phyloP scores from a whole-genome alignment of 2,329 filamentous ascomycete species.

The Penicillium sp. region DNA sequence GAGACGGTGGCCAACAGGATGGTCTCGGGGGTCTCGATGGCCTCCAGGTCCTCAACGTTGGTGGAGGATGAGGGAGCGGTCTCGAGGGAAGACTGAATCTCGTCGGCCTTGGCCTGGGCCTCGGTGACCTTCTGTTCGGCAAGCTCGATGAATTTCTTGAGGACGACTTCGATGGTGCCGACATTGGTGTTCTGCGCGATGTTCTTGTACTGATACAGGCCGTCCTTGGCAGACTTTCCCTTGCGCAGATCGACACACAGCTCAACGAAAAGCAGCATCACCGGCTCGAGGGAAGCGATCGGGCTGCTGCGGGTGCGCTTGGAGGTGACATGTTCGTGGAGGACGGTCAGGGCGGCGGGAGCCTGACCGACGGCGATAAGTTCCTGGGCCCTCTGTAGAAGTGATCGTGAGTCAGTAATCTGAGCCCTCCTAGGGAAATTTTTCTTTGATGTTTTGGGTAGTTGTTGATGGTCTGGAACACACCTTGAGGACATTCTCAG shows the following conservation, averaged over 20 bases:
- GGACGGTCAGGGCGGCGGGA: slow-evolving; percentile 85
- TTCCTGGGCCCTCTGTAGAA: slow-evolving; percentile 79
- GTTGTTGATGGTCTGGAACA: slow-evolving; percentile 31
- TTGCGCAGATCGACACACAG: slow-evolving; percentile 96
- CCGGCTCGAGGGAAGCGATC: slow-evolving; percentile 93
- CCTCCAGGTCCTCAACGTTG: slow-evolving; percentile 93
- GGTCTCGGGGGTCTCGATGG: slow-evolving; percentile 95
- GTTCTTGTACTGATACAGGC: slow-evolving; percentile 99
- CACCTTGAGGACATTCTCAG: slow-evolving; percentile 95
- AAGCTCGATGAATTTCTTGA: slow-evolving; percentile 97
- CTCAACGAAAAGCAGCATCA: slow-evolving; percentile 97
- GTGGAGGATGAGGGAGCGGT: slow-evolving; percentile 67
- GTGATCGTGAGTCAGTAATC: slow-evolving; percentile 21
- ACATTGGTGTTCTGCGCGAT: slow-evolving; percentile 99
- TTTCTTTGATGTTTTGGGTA: slow-evolving; percentile 1
- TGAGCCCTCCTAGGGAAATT: not conserved
- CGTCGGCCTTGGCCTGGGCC: slow-evolving; percentile 93
- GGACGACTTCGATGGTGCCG: slow-evolving; percentile 93
- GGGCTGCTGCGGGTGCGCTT: slow-evolving; percentile 97
- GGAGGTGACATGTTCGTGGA: slow-evolving; percentile 98
- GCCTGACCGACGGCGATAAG: slow-evolving; percentile 97
- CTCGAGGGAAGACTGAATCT: slow-evolving; percentile 86
- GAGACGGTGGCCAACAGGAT: slow-evolving; percentile 97
- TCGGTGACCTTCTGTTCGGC: slow-evolving; percentile 95
- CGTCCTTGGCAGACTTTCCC: slow-evolving; percentile 97